These are phyloP conservation scores for Rhypophila decipiens DNA, from an alignment of 495 filamentous ascomycete genomes.

Conservation along the genomic window DNA sequence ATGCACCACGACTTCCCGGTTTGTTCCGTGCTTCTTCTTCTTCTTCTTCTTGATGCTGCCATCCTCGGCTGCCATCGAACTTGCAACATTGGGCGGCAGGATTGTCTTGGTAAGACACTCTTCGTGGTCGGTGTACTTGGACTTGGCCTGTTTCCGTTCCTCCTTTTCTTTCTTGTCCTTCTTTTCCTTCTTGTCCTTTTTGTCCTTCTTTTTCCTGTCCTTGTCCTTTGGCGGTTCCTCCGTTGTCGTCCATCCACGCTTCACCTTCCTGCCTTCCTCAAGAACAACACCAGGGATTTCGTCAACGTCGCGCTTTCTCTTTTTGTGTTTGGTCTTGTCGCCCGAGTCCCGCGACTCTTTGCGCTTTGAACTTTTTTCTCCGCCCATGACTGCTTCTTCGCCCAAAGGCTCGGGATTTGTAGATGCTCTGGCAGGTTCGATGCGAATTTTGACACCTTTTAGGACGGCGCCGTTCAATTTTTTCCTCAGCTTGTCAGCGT, in stretches of 20 bases:
- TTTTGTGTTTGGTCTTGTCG: conserved; percentile 52
- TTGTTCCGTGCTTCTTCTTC: conserved; percentile 47
- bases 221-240: conserved; percentile 48
- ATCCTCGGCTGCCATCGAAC: conserved; percentile 35
- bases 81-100: conserved; percentile 53
- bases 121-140: conserved; percentile 69
- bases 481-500: conserved; percentile 82
- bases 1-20: conserved; percentile 57
- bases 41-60: conserved; percentile 46
- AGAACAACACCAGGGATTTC: conserved; percentile 66
- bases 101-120: conserved; percentile 82
- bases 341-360: conserved; percentile 22
- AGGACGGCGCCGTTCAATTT: conserved; percentile 87
- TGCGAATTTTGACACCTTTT: conserved; percentile 75
- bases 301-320: conserved; percentile 56
- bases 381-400: conserved; percentile 28
- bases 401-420: conserved; percentile 24
- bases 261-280: conserved; percentile 66
- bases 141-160: conserved; percentile 50
- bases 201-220: conserved; percentile 76
- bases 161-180: conserved; percentile 50
- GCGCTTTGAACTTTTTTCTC: conserved; percentile 32
- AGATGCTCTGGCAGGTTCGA: conserved; percentile 66
- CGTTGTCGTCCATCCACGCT: conserved; percentile 82
- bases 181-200: conserved; percentile 43